Base-by-base conservation (phyloP, 148 eudicot genomes). In the Persicaria maculosa region DNA sequence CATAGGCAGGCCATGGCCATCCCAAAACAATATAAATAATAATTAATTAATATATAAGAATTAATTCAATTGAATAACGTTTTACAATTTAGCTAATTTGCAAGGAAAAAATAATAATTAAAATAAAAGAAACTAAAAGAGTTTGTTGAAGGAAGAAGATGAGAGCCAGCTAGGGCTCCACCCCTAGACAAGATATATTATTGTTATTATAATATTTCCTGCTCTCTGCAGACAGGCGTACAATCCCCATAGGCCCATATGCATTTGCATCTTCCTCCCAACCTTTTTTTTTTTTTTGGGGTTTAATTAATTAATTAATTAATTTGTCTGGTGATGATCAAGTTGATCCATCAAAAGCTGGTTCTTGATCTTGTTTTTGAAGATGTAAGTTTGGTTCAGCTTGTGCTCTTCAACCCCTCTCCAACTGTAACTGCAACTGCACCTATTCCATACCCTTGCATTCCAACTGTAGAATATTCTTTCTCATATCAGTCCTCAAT, bases 221-320 rank as follows among this genome's bases (percentile, higher is more conserved):
- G 46, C 20, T 65, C 70, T 36, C 6, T 5, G 14, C 47, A 62
- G 68, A 25, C 44, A 25, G 44, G 44, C 61, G 14, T 62, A 62
- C 68, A 62, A 9, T 40, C 40, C 19, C 70, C 70, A 65, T 65
- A 65, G 40, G 70, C 19, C 70, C 70, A 65, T 65, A 65, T 65
- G 70, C 70, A 65, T 43, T 65, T 65, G 70, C 70, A 65, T 65
- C 70, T 65, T 62, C 19, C 70, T 65, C 43, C 70, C 70, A 65
- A 46, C 70, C 19, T 43, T 65, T 36, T 65, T 65, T 65, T 65
- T 65, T 31, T 31, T 25, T 65, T 65, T 14, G 2, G 52, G 52
- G 14, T 48, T 48, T 47, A 47, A 47, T 47, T 7, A 48, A 48
- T 48, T 65, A 6, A 65, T 65, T 65, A 5, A 58, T 31, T 31